These are phyloP conservation scores for Debaryomyces coudertii DNA, from an alignment of 1,139 yeast species.

Conservation along the genomic window DNA sequence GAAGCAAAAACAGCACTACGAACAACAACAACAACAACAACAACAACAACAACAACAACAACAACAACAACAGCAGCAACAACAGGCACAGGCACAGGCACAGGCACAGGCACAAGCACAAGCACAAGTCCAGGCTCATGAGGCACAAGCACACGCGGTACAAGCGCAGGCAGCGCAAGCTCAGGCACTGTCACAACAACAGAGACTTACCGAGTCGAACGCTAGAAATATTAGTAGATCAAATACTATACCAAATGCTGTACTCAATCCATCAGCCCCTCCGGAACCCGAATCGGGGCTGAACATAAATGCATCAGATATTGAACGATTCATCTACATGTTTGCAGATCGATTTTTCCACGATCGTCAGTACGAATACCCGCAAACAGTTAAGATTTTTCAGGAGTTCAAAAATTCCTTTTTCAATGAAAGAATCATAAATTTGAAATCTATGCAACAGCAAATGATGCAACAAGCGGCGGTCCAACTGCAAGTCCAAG, in stretches of 20 bases:
- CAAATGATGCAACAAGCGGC: slow-evolving; percentile 23
- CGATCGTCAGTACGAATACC: slow-evolving; percentile 48
- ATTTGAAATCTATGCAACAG: slow-evolving; percentile 33
- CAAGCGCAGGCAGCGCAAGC: slow-evolving; percentile 18
- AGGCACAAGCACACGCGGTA: slow-evolving; percentile 16
- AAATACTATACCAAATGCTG: slow-evolving; percentile 14
- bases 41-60: slow-evolving; percentile 19
- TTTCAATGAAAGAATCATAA: slow-evolving; percentile 50
- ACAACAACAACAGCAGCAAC: slow-evolving; percentile 21
- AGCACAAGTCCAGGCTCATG: slow-evolving; percentile 10
- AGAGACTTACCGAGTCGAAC: slow-evolving; percentile 7
- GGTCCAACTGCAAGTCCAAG: slow-evolving; percentile 16
- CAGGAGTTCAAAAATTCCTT: slow-evolving; percentile 55
- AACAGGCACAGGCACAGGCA: slow-evolving; percentile 13
- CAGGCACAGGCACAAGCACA: slow-evolving; percentile 19
- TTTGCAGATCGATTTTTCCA: slow-evolving; percentile 54
- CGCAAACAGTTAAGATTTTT: slow-evolving; percentile 51
- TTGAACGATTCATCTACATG: slow-evolving; percentile 51
- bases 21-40: slow-evolving; percentile 17
- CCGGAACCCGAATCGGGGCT: slow-evolving; percentile 14
- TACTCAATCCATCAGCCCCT: slow-evolving; percentile 17
- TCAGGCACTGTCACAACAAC: slow-evolving; percentile 17
- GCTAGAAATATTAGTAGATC: slow-evolving; percentile 11
- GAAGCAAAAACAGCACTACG: slow-evolving; percentile 27
- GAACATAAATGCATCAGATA: slow-evolving; percentile 42